These are phyloP conservation scores for Dacryopinax spathularia DNA, from an alignment of 768 basidiomycete species.

Conservation along the genomic window DNA sequence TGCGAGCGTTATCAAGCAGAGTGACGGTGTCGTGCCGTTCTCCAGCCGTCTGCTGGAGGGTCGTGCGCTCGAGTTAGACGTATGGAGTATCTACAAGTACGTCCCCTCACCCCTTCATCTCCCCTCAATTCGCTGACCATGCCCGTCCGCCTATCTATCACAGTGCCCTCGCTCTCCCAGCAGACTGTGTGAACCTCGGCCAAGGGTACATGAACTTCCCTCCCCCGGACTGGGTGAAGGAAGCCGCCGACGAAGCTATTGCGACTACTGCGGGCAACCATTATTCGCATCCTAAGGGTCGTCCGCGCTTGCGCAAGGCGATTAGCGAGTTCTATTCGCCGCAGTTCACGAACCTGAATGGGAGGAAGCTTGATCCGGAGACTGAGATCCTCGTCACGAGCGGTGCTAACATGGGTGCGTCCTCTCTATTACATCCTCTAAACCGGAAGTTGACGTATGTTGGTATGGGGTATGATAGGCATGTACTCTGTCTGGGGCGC, in stretches of 20 bases:
- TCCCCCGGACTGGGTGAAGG: slow-evolving; percentile 64
- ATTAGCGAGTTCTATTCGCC: slow-evolving; percentile 68
- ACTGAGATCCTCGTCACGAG: slow-evolving; percentile 87
- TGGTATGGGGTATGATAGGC: slow-evolving; percentile 33
- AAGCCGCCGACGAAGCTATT: slow-evolving; percentile 59
- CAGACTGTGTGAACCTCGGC: slow-evolving; percentile 90
- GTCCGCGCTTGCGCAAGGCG: slow-evolving; percentile 74
- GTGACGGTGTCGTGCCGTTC: slow-evolving; percentile 38
- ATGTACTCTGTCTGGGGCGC: slow-evolving; percentile 89
- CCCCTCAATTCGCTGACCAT: slow-evolving; percentile 6
- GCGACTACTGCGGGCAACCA: slow-evolving; percentile 53
- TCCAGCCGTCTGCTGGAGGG: slow-evolving; percentile 62
- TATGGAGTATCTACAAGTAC: slow-evolving; percentile 86
- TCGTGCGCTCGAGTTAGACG: slow-evolving; percentile 65
- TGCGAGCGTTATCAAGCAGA: not conserved
- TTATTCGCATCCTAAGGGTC: slow-evolving; percentile 83
- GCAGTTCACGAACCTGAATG: slow-evolving; percentile 34
- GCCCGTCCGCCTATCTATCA: slow-evolving; percentile 5
- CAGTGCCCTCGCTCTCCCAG: slow-evolving; percentile 75
- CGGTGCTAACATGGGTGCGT: slow-evolving; percentile 86
- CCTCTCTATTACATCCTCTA: not conserved
- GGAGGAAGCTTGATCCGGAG: slow-evolving; percentile 62
- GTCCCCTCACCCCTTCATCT: slow-evolving; percentile 15
- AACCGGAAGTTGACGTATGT: not conserved
- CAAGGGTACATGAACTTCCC: slow-evolving; percentile 90